A percentile compares a stretch with the other conserved stretches of the same genome.
Conservation (phyloP, 768 basidiomycete species). For the Mycena pura region DNA sequence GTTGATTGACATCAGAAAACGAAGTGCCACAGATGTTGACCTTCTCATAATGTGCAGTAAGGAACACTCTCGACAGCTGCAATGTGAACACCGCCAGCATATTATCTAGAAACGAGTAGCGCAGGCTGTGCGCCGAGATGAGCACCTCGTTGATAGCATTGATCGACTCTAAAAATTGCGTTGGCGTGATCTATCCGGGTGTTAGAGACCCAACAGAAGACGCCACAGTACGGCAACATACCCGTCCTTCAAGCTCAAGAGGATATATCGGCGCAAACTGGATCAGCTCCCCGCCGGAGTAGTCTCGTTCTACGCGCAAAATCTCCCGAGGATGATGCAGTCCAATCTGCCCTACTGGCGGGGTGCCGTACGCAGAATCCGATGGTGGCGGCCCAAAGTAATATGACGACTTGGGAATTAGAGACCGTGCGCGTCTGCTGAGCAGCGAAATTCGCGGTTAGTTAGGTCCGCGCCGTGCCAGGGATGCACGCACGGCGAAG, state of each 20-base stretch:
- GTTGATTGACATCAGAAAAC: neutral
- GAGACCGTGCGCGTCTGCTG: conserved; percentile 47
- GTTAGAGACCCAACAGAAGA: neutral
- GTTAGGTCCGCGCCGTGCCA: conserved; percentile 2
- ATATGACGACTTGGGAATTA: conserved; percentile 82
- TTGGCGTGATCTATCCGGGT: conserved; percentile 77
- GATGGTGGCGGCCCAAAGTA: conserved; percentile 82
- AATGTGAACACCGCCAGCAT: conserved; percentile 77
- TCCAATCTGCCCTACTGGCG: conserved; percentile 85
- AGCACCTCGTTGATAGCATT: conserved; percentile 90
- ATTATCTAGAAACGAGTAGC: conserved; percentile 79
- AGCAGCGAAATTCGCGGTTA: conserved; percentile 17
- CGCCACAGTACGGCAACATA: conserved; percentile 46
- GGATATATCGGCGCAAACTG: conserved; percentile 93
- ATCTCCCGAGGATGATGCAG: conserved; percentile 92
- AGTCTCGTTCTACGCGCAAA: conserved; percentile 91
- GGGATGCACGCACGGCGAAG: conserved; percentile 46
- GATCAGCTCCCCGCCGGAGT: conserved; percentile 84
- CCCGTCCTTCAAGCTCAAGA: conserved; percentile 91
- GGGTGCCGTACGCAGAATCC: conserved; percentile 82
- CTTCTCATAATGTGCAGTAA: conserved; percentile 82
- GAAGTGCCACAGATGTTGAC: conserved; percentile 44
- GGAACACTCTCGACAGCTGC: conserved; percentile 76
- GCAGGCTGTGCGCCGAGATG: conserved; percentile 84
- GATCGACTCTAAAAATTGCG: conserved; percentile 88